Base-by-base conservation (phyloP, 2,329 filamentous ascomycete species). In the Diaporthe sp. region DNA sequence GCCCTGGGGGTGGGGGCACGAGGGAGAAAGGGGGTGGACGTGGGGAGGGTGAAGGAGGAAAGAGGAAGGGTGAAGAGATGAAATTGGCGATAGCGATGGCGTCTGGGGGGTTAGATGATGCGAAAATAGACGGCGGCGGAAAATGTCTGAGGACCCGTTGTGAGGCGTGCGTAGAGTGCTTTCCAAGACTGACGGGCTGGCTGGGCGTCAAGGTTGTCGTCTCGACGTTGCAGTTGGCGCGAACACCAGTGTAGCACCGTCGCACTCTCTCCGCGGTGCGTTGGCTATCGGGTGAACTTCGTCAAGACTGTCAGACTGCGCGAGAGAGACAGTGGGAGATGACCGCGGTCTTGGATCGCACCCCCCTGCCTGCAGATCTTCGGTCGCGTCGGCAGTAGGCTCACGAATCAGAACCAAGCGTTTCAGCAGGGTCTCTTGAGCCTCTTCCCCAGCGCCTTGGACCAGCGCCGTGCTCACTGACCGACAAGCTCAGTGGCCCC, bases 401-500 rank as follows among this genome's bases (percentile, higher is more conserved):
- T 40, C 64, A 54, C 64, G 47, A 68, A 68, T 68, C 64, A 68
- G 64, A 54, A 68, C 64, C 45, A 54, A 54, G 64, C 64, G 64
- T 68, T 68, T 68, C 64, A 68, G 64, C 64, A 54, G 64, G 64
- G 64, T 54, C 64, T 67, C 64, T 68, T 68, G 64, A 68, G 64
- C 64, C 64, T 68, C 64, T 68, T 54, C 40, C 47, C 64, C 64
- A 52, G 64, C 45, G 64, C 45, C 22, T 22, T 38, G 64, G 61
- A 15, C 30, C 61, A 67, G 42, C 47, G 42, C 30, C 40, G 61
- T 35, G 15, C 30, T 50, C 30, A 67, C 30, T 22, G 30, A 52
- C 6, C 40, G 9, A 52, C 64, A 67, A 67, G 64, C 64, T 67
- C 64, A 54, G 30, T 38, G 45, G 45, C 30, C 64, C 64, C 64